Base-by-base conservation (phyloP, 2,329 filamentous ascomycete species). In the Pestalotiopsis sp. region DNA sequence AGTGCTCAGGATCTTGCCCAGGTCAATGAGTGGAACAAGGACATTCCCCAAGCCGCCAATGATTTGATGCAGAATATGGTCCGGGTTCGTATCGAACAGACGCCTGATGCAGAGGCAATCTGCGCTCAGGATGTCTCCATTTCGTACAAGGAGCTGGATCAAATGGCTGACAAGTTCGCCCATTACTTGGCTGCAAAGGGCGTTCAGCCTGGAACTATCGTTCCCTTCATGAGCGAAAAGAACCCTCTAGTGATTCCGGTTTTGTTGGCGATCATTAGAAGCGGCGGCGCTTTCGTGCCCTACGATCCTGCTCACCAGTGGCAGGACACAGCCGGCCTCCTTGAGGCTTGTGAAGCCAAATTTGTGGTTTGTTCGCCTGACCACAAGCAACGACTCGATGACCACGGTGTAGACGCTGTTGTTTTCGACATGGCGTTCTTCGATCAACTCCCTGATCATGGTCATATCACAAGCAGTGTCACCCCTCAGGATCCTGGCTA, bases 321-420 rank as follows among this genome's bases (percentile, higher is more conserved):
- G 45, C 60, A 58, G n/a, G 66, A 62, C 20, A 62, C 59, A 7
- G 59, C 59, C 17, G 59, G 59, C 59, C 59, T 62, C 20, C 31
- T 62, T 12, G 58, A 68, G 4, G 60, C 57, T 45, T 45, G 67
- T 52, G 68, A 65, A 3, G 58, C 60, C 59, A 20, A 39, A 13
- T 60, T 68, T 20, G 56, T 27, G 70, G 60, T 71, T 56, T 57
- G 62, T 66, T 49, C 69, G 69, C 14, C 69, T 70, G 17, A 12
- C 31, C 11, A 62, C 39, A 38, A 63, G 58, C 57, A 67, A 31
- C 52, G 66, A 17, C 63, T 67, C 57, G 27, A 67, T 3, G n/a
- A 63, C 13, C 59, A 62, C 27, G 25, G 63, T 56, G 52, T 66
- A 25, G 9, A 31, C 38, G 27, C 57, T 31, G 12, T 67, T 38